A percentile compares a stretch with the other conserved stretches of the same genome.
Conservation (phyloP, 73 alveolate species). For the Uronychia binucleata region DNA sequence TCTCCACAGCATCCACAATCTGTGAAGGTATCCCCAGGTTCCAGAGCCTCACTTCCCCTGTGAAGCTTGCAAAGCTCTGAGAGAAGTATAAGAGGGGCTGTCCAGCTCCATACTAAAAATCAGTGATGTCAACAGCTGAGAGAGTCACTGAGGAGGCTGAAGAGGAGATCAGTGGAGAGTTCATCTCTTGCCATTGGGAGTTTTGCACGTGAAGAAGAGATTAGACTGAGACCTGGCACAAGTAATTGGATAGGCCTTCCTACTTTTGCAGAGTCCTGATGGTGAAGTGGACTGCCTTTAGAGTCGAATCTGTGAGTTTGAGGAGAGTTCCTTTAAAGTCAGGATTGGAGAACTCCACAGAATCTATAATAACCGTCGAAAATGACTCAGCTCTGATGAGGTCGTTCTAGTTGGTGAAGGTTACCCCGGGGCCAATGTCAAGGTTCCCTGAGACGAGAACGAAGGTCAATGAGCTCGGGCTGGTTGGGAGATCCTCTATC, state of each 20-base stretch:
- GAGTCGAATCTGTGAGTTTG: background rate
- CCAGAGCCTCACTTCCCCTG: background rate
- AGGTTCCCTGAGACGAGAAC: background rate
- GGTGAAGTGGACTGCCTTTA: background rate
- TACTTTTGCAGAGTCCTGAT: background rate
- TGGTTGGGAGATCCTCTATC: background rate
- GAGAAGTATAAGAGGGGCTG: background rate
- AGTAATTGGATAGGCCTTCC: background rate
- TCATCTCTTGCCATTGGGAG: background rate
- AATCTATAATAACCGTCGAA: background rate
- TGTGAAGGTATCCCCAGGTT: background rate
- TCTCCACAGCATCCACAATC: background rate
- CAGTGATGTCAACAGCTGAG: background rate
- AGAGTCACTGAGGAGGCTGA: background rate
- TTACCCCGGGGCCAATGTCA: background rate
- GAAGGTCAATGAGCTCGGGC: background rate
- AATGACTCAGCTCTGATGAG: background rate
- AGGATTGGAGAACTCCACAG: background rate
- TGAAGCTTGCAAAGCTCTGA: background rate
- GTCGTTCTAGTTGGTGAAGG: background rate
- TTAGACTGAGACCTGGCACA: background rate
- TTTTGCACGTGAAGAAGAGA: background rate
- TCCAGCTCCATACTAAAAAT: background rate
- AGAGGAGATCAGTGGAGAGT: background rate
- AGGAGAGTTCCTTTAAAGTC: background rate